Evolutionary conservation across 495 filamentous ascomycete genomes (phyloP).

Genomic region (Chaetomium tenue): DNA sequence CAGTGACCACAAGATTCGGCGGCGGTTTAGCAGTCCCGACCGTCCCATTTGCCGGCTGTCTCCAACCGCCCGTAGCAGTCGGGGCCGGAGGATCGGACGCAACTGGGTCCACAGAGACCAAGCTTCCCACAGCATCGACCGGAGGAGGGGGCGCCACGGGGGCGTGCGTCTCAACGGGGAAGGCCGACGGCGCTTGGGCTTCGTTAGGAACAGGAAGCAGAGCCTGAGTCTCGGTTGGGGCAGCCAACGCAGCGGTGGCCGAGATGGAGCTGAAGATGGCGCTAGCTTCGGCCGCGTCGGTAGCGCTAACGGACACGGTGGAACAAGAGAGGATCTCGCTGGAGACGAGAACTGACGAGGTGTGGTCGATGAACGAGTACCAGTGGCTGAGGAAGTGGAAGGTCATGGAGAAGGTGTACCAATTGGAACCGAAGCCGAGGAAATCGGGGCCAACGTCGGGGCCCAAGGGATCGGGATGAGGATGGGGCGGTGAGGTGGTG

Average conservation of each 20-base stretch:
- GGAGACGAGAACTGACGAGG: not conserved
- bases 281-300: slow-evolving; percentile 9
- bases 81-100: not conserved
- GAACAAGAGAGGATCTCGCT: not conserved
- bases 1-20: not conserved
- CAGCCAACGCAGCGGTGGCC: not conserved
- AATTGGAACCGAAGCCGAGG: slow-evolving; percentile 1
- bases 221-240: not conserved
- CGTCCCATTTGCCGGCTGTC: not conserved
- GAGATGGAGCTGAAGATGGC: not conserved
- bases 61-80: not conserved
- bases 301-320: slow-evolving; percentile 11
- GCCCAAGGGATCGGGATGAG: not conserved
- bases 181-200: no score
- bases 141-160: no score
- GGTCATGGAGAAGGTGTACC: slow-evolving; percentile 11
- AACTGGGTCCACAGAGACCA: not conserved
- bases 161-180: no score
- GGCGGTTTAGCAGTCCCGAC: not conserved
- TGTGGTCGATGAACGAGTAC: not conserved
- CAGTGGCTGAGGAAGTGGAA: not conserved
- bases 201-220: no score
- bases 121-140: no score
- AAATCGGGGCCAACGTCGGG: not conserved
- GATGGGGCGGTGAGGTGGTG: not conserved